Evolutionary conservation across 768 basidiomycete genomes (phyloP).

Genomic region (Tylopilus cervinicoccineus): DNA sequence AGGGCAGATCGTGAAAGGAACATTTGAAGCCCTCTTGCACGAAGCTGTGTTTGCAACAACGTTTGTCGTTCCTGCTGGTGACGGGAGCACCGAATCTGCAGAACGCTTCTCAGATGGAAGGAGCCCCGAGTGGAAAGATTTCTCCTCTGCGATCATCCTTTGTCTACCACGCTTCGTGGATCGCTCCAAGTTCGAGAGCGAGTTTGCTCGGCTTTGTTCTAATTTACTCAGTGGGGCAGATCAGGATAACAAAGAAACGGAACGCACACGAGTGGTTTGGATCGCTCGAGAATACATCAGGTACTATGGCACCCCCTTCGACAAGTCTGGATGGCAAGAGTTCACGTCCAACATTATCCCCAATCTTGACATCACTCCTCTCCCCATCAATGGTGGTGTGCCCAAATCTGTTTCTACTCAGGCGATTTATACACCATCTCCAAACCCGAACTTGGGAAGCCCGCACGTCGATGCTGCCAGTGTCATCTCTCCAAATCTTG

Average conservation of each 20-base stretch:
- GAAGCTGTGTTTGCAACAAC: constrained; percentile 78
- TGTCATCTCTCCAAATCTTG: constrained; percentile 40
- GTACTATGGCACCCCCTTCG: constrained; percentile 51
- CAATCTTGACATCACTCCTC: constrained; percentile 25
- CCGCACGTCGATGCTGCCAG: constrained; percentile 13
- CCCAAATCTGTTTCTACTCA: constrained; percentile 48
- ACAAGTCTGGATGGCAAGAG: constrained; percentile 52
- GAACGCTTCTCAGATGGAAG: constrained; percentile 18
- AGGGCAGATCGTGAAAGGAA: constrained; percentile 55
- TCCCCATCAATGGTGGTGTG: constrained; percentile 31
- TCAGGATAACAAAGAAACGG: constrained; percentile 34
- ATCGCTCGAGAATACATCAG: constrained; percentile 62
- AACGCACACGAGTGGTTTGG: constrained; percentile 53
- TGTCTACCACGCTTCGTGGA: constrained; percentile 56
- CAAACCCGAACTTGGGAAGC: constrained; percentile 33
- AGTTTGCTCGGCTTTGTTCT: constrained; percentile 62
- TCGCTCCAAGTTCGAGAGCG: constrained; percentile 57
- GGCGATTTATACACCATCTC: constrained; percentile 50
- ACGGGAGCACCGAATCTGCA: constrained; percentile 14
- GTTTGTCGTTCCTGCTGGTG: constrained; percentile 34
- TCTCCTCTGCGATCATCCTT: constrained; percentile 58
- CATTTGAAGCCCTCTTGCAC: constrained; percentile 75
- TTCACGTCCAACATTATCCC: constrained; percentile 54
- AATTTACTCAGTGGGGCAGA: constrained; percentile 59
- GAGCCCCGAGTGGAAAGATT: constrained; percentile 52